Evolutionary conservation across 495 filamentous ascomycete genomes (phyloP).

Genomic region (Lepraria neglecta): DNA sequence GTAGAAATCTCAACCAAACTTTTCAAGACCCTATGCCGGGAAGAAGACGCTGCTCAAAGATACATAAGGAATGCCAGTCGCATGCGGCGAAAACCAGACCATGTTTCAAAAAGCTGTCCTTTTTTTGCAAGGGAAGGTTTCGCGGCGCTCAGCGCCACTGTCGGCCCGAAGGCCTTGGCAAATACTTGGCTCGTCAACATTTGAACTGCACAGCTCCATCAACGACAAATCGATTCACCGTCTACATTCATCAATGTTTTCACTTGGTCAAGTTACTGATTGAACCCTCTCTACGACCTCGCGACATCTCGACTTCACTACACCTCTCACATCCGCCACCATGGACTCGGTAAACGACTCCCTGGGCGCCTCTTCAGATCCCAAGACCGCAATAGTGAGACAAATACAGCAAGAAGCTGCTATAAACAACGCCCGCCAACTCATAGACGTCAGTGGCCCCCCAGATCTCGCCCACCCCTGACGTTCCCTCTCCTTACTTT

Average conservation of each 20-base stretch:
- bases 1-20: neutral
- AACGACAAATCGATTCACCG: no score
- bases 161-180: conserved; percentile 11
- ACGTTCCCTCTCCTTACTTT: neutral
- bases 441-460: conserved; percentile 60
- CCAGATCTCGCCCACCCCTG: neutral
- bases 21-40: conserved; percentile 1
- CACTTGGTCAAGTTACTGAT: no score
- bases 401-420: conserved; percentile 70
- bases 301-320: neutral
- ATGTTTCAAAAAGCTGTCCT: conserved; percentile 9
- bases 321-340: conserved; percentile 15
- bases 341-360: conserved; percentile 24
- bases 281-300: no score
- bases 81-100: conserved; percentile 10
- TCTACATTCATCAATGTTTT: no score
- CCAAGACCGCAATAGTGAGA: conserved; percentile 64
- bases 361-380: conserved; percentile 38
- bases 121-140: conserved; percentile 8
- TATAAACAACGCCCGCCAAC: conserved; percentile 62
- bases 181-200: neutral
- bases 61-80: conserved; percentile 11
- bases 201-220: neutral
- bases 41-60: conserved; percentile 1
- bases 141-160: neutral